Evolutionary conservation across 495 filamentous ascomycete species (phyloP).

Genomic region (Lasiosphaeria miniovina): DNA sequence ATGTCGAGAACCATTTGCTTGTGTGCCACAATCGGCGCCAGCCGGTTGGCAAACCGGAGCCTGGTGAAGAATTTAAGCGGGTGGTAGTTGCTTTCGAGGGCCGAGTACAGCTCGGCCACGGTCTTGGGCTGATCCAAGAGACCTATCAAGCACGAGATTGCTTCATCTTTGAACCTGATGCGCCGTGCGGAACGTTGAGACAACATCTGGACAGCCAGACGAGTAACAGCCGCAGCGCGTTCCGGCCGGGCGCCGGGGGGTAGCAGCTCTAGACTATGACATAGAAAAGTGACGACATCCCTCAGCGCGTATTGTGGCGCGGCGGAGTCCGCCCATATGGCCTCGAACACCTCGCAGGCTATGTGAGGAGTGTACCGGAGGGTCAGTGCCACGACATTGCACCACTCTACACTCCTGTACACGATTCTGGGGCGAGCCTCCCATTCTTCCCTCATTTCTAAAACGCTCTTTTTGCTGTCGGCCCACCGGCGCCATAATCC

Average conservation of each 20-base stretch:
- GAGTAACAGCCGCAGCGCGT: conserved; percentile 2
- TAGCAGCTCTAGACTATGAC: conserved; percentile 12
- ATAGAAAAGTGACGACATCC: conserved; percentile 50
- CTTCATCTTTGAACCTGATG: too few species aligned
- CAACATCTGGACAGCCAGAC: conserved; percentile 15
- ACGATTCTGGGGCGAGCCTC: conserved; percentile 28
- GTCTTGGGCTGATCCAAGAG: too few species aligned
- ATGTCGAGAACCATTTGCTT: too few species aligned
- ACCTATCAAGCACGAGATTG: too few species aligned
- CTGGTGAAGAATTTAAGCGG: too few species aligned
- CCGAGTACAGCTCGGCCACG: too few species aligned
- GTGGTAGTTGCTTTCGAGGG: too few species aligned
- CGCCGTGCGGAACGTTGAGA: too few species aligned
- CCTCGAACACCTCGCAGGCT: conserved; percentile 48
- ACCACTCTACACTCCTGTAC: conserved; percentile 46
- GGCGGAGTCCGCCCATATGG: conserved; percentile 38
- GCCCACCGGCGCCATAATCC: neutral
- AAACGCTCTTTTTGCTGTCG: conserved; percentile 14
- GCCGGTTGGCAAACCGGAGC: too few species aligned
- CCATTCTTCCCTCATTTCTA: conserved; percentile 47
- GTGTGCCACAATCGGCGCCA: too few species aligned
- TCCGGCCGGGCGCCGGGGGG: neutral
- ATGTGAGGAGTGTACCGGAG: conserved; percentile 44
- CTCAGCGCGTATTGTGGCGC: conserved; percentile 49
- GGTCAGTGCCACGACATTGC: conserved; percentile 49